Conservation (phyloP, 2,329 filamentous ascomycete genomes). For the Epichloe brachyelytri region DNA sequence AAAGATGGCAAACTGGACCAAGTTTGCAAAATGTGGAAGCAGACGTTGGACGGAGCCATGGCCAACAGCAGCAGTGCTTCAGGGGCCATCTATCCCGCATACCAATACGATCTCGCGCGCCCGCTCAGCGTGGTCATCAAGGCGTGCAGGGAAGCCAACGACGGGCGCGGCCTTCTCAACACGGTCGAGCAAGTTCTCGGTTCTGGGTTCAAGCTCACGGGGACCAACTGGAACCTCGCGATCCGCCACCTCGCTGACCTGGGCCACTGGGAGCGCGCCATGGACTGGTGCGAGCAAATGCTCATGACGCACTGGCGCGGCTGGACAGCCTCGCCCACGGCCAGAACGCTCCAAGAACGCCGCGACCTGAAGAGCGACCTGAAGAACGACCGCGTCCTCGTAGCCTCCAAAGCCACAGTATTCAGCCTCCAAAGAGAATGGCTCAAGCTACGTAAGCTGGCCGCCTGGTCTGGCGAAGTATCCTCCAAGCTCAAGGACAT, state of each 20-base stretch:
- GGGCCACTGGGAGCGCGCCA: conserved; percentile 51
- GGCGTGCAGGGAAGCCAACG: conserved; percentile 25
- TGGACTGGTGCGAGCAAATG: conserved; percentile 58
- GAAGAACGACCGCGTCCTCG: conserved; percentile 21
- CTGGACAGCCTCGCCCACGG: conserved; percentile 35
- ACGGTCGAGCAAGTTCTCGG: conserved; percentile 42
- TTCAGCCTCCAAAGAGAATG: conserved; percentile 36
- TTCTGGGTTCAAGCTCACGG: conserved; percentile 62
- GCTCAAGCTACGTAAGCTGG: conserved; percentile 33
- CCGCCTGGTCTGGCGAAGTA: conserved; percentile 34
- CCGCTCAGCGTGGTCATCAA: conserved; percentile 37
- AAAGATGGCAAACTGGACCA: conserved; percentile 42
- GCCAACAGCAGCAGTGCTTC: conserved; percentile 16
- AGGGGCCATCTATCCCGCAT: conserved; percentile 27
- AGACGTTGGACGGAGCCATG: conserved; percentile 41
- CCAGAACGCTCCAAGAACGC: conserved; percentile 17
- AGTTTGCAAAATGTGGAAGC: conserved; percentile 54
- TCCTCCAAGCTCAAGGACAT: conserved; percentile 27
- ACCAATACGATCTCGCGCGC: conserved; percentile 40
- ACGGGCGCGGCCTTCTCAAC: conserved; percentile 33
- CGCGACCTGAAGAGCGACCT: conserved; percentile 26
- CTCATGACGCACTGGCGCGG: conserved; percentile 72
- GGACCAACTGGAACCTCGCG: conserved; percentile 68
- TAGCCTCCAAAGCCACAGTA: conserved; percentile 27
- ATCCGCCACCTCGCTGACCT: conserved; percentile 54